Evolutionary conservation across 2,329 filamentous ascomycete species (phyloP), one percentile per base, ranked within the genome.

Genomic region (Colletotrichum phormii): DNA sequence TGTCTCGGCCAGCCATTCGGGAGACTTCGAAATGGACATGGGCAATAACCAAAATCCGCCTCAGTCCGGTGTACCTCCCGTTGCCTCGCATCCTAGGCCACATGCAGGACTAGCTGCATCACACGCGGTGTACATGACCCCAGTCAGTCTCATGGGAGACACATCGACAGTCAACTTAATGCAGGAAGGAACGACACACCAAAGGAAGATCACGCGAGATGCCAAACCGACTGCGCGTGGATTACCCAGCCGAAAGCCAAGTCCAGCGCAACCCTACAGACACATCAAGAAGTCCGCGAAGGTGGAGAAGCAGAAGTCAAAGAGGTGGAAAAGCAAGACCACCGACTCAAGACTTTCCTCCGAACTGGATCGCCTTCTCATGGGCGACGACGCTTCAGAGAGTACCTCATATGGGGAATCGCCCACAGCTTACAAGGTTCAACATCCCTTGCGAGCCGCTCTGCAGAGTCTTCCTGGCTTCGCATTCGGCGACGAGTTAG

Each of bases 391-490:
- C 13, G 12, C 53, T 31, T 18, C 66, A 1, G n/a, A 9, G 22
- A 11, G 18, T 3, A n/a, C 13, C 8, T 59, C n/a, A 2, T 12
- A 46, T 7, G 9, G 5, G 1, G 31, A 61, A n/a, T n/a, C 31
- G 5, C 18, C 26, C 13, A 37, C 54, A n/a, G 22, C 51, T 6
- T 42, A 67, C 26, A 49, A 49, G 22, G 35, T 64, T 9, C 60
- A 70, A 1, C 71, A 73, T 37, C 71, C 71, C 0, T 49, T 73
- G 0, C 60, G 71, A 9, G 53, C 66, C 1, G 60, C 70, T 0
- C 55, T 73, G 0, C 71, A 65, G 22, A 65, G 55, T 31, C 8
- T 73, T 9, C 71, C 66, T 0, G 71, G 71, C 4, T 70, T 70
- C 22, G 42, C 49, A 5, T 73, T 61, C 31, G 71, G 60, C 7